Conservation (phyloP, 1,284 basidiomycete genomes). For the Phylloboletellus chloephorus region DNA sequence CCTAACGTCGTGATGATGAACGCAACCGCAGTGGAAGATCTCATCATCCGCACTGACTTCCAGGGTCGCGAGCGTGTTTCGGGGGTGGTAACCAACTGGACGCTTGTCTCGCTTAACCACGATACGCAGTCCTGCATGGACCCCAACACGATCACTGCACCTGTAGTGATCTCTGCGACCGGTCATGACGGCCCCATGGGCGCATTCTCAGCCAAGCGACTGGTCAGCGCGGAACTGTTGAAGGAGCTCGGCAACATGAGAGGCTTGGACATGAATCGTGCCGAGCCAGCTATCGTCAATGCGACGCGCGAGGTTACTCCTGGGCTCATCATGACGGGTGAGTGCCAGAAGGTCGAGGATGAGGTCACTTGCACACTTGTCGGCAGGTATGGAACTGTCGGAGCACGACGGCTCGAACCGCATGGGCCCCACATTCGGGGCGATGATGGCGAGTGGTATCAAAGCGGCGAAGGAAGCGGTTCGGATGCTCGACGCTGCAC, state of each 20-base stretch:
- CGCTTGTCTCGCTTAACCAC: constrained; percentile 76
- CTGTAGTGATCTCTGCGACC: constrained; percentile 65
- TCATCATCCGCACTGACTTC: constrained; percentile 63
- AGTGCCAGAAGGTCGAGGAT: constrained; percentile 20
- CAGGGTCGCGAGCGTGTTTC: constrained; percentile 61
- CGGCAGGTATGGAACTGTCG: constrained; percentile 74
- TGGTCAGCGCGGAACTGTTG: constrained; percentile 71
- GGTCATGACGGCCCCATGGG: constrained; percentile 84
- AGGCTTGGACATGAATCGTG: constrained; percentile 72
- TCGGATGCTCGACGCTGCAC: constrained; percentile 52
- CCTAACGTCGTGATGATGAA: constrained; percentile 76
- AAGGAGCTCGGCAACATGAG: constrained; percentile 82
- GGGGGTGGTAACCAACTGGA: constrained; percentile 87
- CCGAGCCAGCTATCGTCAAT: constrained; percentile 74
- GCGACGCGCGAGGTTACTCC: constrained; percentile 76
- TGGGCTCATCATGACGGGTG: constrained; percentile 72
- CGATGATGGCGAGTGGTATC: constrained; percentile 76
- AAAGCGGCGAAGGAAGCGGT: constrained; percentile 76
- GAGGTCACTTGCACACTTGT: constrained; percentile 4
- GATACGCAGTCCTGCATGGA: constrained; percentile 85
- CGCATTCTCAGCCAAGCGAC: constrained; percentile 78
- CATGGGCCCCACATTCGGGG: constrained; percentile 80
- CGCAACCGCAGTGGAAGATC: constrained; percentile 73
- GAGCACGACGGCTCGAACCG: constrained; percentile 80
- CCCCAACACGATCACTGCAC: constrained; percentile 78